Evolutionary conservation across 164 flowering plant genomes (phyloP).

Genomic region (Brasenia schreberi): DNA sequence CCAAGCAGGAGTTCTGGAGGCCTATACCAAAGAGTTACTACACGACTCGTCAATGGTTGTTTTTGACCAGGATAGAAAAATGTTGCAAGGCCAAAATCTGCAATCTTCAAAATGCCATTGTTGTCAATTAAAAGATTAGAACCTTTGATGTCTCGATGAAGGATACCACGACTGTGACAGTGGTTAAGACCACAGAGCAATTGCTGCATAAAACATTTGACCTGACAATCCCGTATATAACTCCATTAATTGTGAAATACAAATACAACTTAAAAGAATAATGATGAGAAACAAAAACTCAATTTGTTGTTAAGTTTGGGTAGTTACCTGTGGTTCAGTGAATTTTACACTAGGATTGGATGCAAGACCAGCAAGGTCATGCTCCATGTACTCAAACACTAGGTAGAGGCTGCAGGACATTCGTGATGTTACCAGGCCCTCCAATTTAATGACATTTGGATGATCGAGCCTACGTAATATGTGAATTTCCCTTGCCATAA

Average conservation of each 20-base stretch:
- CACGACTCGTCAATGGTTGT: constrained; percentile 58
- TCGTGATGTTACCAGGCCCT: constrained; percentile 81
- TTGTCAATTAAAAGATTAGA: constrained; percentile 44
- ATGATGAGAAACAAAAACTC: too few species aligned
- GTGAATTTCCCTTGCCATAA: constrained; percentile 95
- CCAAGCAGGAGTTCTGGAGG: constrained; percentile 83
- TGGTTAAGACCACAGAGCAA: constrained; percentile 55
- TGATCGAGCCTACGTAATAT: constrained; percentile 87
- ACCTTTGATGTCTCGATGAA: constrained; percentile 53
- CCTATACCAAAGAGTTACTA: constrained; percentile 83
- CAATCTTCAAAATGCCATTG: constrained; percentile 59
- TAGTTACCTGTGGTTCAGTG: constrained; percentile 56
- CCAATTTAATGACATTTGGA: constrained; percentile 83
- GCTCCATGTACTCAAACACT: constrained; percentile 96
- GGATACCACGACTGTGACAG: constrained; percentile 54
- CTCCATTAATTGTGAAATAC: not conserved
- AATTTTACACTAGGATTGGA: constrained; percentile 69
- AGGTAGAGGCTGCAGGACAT: constrained; percentile 91
- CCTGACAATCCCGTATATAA: constrained; percentile 14
- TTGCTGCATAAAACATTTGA: constrained; percentile 75
- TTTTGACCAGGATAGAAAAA: constrained; percentile 28
- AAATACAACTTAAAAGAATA: not conserved
- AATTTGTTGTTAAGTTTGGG: too few species aligned
- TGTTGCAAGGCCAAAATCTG: constrained; percentile 78
- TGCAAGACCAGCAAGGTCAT: constrained; percentile 86